phyloP scores from a whole-genome alignment of 148 eudicot species.

The Vaccinium corymbosum region DNA sequence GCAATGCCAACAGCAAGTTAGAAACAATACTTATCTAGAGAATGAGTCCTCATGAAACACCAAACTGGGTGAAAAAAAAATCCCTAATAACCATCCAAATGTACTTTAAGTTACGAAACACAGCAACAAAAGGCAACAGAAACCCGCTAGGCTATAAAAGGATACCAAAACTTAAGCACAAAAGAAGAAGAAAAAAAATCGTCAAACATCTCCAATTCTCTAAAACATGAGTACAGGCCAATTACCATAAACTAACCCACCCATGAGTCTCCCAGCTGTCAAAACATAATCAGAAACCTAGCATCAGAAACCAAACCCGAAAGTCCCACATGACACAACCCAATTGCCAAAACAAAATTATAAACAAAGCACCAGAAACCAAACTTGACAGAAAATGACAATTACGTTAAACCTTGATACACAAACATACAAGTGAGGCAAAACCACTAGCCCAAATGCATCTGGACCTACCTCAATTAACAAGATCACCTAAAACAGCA shows the following conservation, averaged over 20 bases:
- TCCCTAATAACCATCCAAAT: not conserved
- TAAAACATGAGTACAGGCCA: not conserved
- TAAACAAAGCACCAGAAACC: not conserved
- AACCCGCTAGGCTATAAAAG: not conserved
- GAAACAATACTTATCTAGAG: not conserved
- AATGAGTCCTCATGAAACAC: not conserved
- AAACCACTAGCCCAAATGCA: not conserved
- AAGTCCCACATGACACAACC: not conserved
- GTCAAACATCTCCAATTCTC: not conserved
- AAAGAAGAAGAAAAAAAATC: no score
- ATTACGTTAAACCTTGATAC: not conserved
- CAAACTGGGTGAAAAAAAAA: no score
- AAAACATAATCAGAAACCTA: no score
- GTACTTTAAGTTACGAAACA: not conserved
- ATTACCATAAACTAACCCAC: not conserved
- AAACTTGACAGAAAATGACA: not conserved
- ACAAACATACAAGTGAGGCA: not conserved
- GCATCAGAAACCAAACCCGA: no score
- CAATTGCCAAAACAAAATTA: no score
- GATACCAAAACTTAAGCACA: not conserved
- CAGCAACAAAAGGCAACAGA: not conserved
- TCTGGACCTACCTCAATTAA: not conserved
- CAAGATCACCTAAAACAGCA: not conserved
- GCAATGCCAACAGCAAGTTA: no score
- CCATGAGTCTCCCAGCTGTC: no score